Base-by-base conservation (phyloP, 2,329 filamentous ascomycete genomes). In the Pseudonectria buxi region DNA sequence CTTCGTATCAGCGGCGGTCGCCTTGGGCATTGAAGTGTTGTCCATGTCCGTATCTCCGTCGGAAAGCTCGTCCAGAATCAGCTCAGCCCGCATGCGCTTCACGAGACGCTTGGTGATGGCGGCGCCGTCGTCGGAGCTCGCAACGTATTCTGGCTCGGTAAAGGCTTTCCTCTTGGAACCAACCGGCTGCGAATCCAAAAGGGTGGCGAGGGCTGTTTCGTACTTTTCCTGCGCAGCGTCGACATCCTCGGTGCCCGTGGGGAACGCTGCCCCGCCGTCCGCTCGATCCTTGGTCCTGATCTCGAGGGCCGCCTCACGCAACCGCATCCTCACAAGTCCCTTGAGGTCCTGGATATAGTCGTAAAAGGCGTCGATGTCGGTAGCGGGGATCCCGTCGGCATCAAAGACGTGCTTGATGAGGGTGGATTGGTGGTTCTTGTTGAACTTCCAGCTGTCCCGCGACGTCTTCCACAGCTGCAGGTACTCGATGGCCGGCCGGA, bases 381-480 rank as follows among this genome's bases (percentile, higher is more conserved):
- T 65, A 12, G 79, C 64, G 1, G 88, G 86, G 28, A 95, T 75
- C 43, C 76, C 74, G 49, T 79, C 75, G 45, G 78, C 64, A 47
- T 85, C 79, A 56, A 94, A 86, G 30, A 84, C 65, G 65, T 94
- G 80, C 59, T 92, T 90, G 55, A 95, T 76, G 10, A 95, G 69
- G 49, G 86, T 78, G 35, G 81, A 86, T 61, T 95, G 89, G 55
- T 87, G 79, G 50, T 87, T 89, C 66, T 95, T 95, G 68, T 94
- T 94, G 69, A 95, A 96, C 61, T 95, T 95, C 90, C 90, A 96
- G 49, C 69, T 70, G 9, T 72, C 67, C 39, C 79, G 79, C 41
- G 79, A 73, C 36, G 72, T 73, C 61, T 85, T 72, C 72, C 88
- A 95, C 55, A 81, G 78, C 30, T 71, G 71, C 29, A 95, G 74